Evolutionary conservation across 1,284 basidiomycete genomes (phyloP).

Genomic region (Marasmius sp.): DNA sequence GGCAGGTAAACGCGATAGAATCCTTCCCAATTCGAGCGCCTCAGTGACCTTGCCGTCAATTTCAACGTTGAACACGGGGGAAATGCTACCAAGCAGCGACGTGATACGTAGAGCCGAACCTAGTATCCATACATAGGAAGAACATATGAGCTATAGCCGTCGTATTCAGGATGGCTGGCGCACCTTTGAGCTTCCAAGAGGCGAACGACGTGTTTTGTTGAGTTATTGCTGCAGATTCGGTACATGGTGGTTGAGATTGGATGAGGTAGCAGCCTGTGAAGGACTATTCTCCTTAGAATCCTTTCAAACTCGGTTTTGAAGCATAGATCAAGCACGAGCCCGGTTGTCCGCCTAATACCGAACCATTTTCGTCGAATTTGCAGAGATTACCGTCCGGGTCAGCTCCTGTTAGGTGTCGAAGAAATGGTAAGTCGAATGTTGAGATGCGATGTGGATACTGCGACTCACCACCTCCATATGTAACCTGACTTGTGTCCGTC

Average conservation of each 20-base stretch:
- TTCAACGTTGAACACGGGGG: no score
- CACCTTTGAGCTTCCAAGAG: slow-evolving; percentile 1
- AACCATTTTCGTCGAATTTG: not conserved
- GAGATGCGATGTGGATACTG: not conserved
- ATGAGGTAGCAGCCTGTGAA: not conserved
- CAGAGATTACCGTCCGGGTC: not conserved
- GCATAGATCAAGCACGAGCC: not conserved
- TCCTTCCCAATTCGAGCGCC: not conserved
- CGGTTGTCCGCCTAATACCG: not conserved
- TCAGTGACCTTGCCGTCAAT: no score
- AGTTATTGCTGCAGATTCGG: not conserved
- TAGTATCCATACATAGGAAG: not conserved
- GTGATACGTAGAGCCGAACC: not conserved
- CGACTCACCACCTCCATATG: not conserved
- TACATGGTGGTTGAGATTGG: not conserved
- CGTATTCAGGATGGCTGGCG: not conserved
- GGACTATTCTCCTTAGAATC: not conserved
- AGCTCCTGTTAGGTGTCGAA: not conserved
- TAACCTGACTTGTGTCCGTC: not conserved
- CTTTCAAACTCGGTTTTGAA: not conserved
- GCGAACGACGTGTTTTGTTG: not conserved
- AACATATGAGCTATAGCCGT: no score
- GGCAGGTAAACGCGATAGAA: not conserved
- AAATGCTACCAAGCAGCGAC: not conserved
- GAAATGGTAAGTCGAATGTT: not conserved